These are phyloP conservation scores for Nelumbo lutea DNA, from an alignment of 164 flowering plant genomes.

Conservation along the genomic window DNA sequence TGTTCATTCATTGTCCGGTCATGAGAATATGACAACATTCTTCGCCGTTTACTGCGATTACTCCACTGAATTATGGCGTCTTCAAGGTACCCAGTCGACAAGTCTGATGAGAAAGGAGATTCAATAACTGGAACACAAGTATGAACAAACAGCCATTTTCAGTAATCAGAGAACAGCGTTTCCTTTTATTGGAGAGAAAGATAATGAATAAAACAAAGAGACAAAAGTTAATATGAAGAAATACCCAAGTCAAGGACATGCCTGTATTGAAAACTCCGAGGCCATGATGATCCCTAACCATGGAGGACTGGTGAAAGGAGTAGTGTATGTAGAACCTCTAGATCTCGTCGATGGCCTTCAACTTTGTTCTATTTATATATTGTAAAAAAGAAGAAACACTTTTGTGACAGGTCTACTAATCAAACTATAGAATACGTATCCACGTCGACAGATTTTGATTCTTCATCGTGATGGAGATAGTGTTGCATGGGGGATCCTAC, in stretches of 20 bases:
- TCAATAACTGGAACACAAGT: constrained; percentile 4
- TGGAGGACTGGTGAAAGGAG: constrained; percentile 1
- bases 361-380: neutral
- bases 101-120: constrained; percentile 7
- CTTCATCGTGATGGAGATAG: too few species aligned
- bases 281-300: constrained; percentile 22
- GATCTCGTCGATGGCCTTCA: constrained; percentile 1
- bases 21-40: constrained; percentile 9
- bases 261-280: constrained; percentile 19
- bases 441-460: too few species aligned
- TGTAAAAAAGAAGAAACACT: neutral
- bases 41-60: constrained; percentile 17
- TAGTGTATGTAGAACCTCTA: neutral
- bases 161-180: neutral
- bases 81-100: constrained; percentile 31
- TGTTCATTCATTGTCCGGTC: neutral
- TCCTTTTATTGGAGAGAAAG: neutral
- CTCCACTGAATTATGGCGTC: constrained; percentile 30
- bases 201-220: neutral
- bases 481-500: neutral
- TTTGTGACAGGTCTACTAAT: neutral
- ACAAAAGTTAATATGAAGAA: neutral
- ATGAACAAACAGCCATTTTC: neutral
- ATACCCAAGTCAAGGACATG: constrained; percentile 7
- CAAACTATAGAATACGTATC: neutral